Percentiles rank a stretch among this genome's conserved stretches.
These are phyloP conservation scores for Beauveria sp. DNA, from an alignment of 2,329 filamentous ascomycete genomes.

Conservation along the genomic window DNA sequence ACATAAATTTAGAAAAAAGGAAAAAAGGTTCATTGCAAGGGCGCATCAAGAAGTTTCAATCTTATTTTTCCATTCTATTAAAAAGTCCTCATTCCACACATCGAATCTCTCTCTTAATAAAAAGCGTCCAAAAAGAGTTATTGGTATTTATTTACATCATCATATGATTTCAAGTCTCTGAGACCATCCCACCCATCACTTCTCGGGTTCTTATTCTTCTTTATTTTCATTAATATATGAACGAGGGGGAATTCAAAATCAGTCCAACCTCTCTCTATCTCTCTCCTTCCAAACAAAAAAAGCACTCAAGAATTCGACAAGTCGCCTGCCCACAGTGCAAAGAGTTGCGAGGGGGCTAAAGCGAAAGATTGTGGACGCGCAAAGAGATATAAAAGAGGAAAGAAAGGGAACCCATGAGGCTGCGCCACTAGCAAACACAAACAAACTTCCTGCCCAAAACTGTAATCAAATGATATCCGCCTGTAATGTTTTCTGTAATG, in stretches of 20 bases:
- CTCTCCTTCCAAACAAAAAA: no score
- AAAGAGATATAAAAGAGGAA: background rate
- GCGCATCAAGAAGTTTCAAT: background rate
- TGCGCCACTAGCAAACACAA: background rate
- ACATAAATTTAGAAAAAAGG: background rate
- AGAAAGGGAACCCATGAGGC: background rate
- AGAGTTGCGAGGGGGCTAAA: background rate
- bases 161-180: background rate
- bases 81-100: no score
- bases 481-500: background rate
- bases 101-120: background rate
- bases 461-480: background rate
- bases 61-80: background rate
- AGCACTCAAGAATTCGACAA: background rate
- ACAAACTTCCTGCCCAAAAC: background rate
- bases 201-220: background rate
- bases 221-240: background rate
- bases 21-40: background rate
- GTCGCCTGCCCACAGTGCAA: background rate
- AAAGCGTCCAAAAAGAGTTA: background rate
- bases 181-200: background rate
- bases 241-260: background rate
- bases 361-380: background rate
- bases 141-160: constrained; percentile 1
- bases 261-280: background rate